These are phyloP conservation scores for Aspergillus neoniger DNA, from an alignment of 2,329 filamentous ascomycete species.

Conservation along the genomic window DNA sequence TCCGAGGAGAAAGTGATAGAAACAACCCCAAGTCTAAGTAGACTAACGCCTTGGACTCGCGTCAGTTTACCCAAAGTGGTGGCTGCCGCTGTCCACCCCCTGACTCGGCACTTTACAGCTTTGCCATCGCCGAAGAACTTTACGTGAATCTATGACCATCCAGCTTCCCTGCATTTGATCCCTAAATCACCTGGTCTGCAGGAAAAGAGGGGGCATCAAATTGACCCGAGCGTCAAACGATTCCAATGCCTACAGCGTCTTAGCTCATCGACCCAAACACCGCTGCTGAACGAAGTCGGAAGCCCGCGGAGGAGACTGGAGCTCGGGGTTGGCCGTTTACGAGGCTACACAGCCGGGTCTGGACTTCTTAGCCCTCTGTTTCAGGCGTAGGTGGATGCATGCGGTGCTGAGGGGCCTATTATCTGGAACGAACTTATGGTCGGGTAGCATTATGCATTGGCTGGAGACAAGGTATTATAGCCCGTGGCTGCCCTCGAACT, in stretches of 20 bases:
- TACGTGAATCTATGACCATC: no score
- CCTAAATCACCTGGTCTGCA: not conserved
- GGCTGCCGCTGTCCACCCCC: not conserved
- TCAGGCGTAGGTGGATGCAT: not conserved
- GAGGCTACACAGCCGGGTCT: no score
- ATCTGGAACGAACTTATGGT: not conserved
- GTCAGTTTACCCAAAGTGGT: not conserved
- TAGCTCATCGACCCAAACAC: not conserved
- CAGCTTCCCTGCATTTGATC: no score
- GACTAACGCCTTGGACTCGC: not conserved
- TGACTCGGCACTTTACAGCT: not conserved
- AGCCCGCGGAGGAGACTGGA: not conserved
- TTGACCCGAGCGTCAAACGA: not conserved
- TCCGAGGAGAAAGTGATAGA: not conserved
- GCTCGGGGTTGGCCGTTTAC: no score
- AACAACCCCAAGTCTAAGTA: not conserved
- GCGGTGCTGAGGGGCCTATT: not conserved
- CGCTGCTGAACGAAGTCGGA: not conserved
- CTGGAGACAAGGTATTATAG: not conserved
- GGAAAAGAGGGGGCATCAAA: not conserved
- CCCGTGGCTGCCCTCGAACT: not conserved
- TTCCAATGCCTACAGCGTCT: not conserved
- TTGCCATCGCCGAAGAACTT: not conserved
- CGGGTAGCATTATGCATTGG: not conserved
- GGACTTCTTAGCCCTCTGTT: no score